Conservation (phyloP, 164 flowering plant genomes). For the Akebia trifoliata region DNA sequence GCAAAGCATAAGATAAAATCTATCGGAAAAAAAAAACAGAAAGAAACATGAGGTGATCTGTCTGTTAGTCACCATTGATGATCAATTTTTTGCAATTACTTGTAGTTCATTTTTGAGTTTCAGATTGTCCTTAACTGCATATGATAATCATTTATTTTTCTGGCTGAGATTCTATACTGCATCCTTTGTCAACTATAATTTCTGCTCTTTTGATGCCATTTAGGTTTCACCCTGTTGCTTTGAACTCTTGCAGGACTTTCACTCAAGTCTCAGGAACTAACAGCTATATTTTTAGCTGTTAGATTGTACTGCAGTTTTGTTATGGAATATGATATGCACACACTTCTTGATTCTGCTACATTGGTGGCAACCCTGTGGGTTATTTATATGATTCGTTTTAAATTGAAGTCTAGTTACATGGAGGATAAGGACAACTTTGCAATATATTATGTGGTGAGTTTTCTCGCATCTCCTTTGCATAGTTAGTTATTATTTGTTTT, state of each 20-base stretch:
- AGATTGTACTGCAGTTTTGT: slow-evolving; percentile 53
- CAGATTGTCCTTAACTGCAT: neutral
- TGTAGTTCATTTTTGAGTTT: neutral
- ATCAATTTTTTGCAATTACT: neutral
- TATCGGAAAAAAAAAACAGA: too few relatives aligned
- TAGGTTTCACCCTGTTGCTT: neutral
- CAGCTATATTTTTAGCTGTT: slow-evolving; percentile 45
- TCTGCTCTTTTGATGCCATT: neutral
- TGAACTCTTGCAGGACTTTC: slow-evolving; percentile 42
- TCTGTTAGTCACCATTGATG: too few relatives aligned
- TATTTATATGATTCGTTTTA: slow-evolving; percentile 35
- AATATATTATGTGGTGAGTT: slow-evolving; percentile 35
- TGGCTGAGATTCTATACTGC: neutral
- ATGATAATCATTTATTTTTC: neutral
- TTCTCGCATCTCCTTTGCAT: slow-evolving; percentile 3
- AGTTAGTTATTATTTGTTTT: neutral
- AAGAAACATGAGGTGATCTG: too few relatives aligned
- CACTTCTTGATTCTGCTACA: slow-evolving; percentile 43
- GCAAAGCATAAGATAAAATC: too few relatives aligned
- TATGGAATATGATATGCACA: slow-evolving; percentile 50
- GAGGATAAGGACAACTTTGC: slow-evolving; percentile 39
- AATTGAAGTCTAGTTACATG: slow-evolving; percentile 32
- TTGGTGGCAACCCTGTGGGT: slow-evolving; percentile 40
- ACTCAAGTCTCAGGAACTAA: slow-evolving; percentile 45
- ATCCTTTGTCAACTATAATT: neutral